A percentile compares a stretch with the other conserved stretches of the same genome.
These are phyloP conservation scores for Draba incana DNA, from an alignment of 345 rosid genomes.

Conservation along the genomic window DNA sequence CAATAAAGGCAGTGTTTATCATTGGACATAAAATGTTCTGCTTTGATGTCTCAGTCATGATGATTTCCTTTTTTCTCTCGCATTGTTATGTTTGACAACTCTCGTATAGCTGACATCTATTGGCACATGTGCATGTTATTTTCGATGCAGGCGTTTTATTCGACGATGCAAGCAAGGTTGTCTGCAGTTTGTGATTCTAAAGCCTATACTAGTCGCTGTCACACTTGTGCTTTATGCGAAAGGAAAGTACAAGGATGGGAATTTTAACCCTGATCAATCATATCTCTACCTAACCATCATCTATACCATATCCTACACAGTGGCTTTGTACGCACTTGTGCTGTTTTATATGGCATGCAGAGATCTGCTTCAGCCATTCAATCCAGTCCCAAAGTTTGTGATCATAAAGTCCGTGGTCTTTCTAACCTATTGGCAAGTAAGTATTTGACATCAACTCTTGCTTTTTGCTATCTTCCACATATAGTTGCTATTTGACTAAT, in stretches of 20 bases:
- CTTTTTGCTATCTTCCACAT: background rate
- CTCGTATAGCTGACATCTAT: conserved; percentile 27
- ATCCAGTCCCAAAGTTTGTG: conserved; percentile 97
- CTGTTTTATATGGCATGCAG: conserved; percentile 95
- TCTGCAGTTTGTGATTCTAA: conserved; percentile 93
- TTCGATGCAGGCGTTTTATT: conserved; percentile 77
- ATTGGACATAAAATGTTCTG: background rate
- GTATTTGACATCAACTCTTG: background rate
- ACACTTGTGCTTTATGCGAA: conserved; percentile 91
- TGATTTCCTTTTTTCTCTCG: background rate
- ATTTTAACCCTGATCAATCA: conserved; percentile 91
- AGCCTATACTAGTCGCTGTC: conserved; percentile 84
- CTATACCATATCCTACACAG: conserved; percentile 91
- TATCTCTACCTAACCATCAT: conserved; percentile 92
- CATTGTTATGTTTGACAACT: background rate
- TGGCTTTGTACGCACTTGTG: conserved; percentile 90
- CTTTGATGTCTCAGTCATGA: conserved; percentile 2
- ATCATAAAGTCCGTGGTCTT: conserved; percentile 96
- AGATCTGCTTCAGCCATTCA: conserved; percentile 98
- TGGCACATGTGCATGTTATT: conserved; percentile 14
- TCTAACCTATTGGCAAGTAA: conserved; percentile 99
- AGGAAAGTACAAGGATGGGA: conserved; percentile 95
- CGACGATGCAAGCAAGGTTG: conserved; percentile 99
- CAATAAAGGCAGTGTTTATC: background rate
- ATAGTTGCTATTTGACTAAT: background rate